Conservation (phyloP, 495 filamentous ascomycete genomes). For the Neurospora tetrasperma region DNA sequence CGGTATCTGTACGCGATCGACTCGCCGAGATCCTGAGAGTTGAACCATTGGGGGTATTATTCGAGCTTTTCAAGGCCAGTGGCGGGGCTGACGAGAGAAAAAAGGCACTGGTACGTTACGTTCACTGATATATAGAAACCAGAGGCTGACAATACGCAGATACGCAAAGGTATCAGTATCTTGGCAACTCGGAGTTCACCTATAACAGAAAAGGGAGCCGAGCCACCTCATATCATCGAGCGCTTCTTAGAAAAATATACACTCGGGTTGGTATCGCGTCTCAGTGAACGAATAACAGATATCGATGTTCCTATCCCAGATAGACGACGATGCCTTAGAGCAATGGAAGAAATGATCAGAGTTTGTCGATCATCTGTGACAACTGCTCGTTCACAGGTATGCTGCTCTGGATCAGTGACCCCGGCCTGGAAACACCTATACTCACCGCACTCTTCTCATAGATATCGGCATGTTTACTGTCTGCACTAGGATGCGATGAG, state of each 20-base stretch:
- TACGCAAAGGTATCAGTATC: slow-evolving; percentile 52
- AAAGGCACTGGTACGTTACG: slow-evolving; percentile 35
- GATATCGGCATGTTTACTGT: slow-evolving; percentile 82
- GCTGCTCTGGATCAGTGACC: slow-evolving; percentile 10
- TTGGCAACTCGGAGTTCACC: slow-evolving; percentile 55
- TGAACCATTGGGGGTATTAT: slow-evolving; percentile 63
- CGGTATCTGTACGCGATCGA: slow-evolving; percentile 8
- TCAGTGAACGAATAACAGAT: slow-evolving; percentile 75
- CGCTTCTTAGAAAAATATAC: slow-evolving; percentile 81
- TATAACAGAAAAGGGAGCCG: slow-evolving; percentile 32
- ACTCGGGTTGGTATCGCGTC: slow-evolving; percentile 75
- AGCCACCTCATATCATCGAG: slow-evolving; percentile 50
- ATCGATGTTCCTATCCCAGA: slow-evolving; percentile 44
- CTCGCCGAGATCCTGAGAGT: slow-evolving; percentile 60
- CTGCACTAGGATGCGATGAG: slow-evolving; percentile 61
- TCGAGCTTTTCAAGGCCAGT: slow-evolving; percentile 74
- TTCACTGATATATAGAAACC: background rate
- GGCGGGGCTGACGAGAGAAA: slow-evolving; percentile 56
- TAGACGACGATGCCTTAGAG: slow-evolving; percentile 63
- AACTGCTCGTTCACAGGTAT: slow-evolving; percentile 77
- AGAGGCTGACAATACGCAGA: slow-evolving; percentile 26
- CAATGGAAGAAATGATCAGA: slow-evolving; percentile 79
- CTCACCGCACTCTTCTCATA: slow-evolving; percentile 20
- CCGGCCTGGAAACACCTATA: background rate
- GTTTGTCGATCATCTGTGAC: slow-evolving; percentile 57